Base-by-base conservation (phyloP, 164 flowering plant genomes). In the Buxus sempervirens region DNA sequence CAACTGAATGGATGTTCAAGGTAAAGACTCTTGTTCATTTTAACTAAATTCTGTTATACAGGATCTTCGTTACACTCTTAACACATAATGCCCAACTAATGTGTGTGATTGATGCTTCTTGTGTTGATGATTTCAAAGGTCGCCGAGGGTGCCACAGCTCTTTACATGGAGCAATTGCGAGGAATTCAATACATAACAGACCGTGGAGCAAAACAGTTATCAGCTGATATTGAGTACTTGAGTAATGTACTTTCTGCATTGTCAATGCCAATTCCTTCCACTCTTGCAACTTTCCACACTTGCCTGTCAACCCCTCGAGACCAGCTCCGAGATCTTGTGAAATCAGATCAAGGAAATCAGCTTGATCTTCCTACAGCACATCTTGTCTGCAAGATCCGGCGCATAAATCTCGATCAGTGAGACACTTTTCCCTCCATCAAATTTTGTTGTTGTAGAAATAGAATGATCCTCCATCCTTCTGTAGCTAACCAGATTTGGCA, bases 1-100 rank as follows among this genome's bases (percentile, higher is more conserved):
- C 99, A 61, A 90, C 99, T 56, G 98, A 96, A 79, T 96, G 99
- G 99, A 93, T 93, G 99, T 96, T 93, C 80, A 96, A 96, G 98
- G 99, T 96, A 82, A 72, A 38, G 10, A 58, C 19, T 4, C 12
- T 18, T 67, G 10, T 24, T 26, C 16, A 22, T 32, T 28, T 38
- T 26, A 66, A 56, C 16, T 49, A 27, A 19, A 24, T 8, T 59
- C 28, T 26, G 66, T 4, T 5, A 7, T 15, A 41, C 21, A 28
- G n/a, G 32, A 53, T 26, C 48, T 54, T 65, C n/a, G 0, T n/a
- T 1, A 25, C n/a, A 28, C 8, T 28, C 23, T 45, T 48, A 32
- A 32, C 32, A 38, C 51, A 57, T 9, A 56, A 26, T 32, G 38
- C 3, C 38, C n/a, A 61, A 22, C 36, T 54, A 18, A 45, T 71